Evolutionary conservation across 2,329 filamentous ascomycete genomes (phyloP), one percentile per base, ranked within the genome.

Genomic region (Nannizziopsis barbatae): DNA sequence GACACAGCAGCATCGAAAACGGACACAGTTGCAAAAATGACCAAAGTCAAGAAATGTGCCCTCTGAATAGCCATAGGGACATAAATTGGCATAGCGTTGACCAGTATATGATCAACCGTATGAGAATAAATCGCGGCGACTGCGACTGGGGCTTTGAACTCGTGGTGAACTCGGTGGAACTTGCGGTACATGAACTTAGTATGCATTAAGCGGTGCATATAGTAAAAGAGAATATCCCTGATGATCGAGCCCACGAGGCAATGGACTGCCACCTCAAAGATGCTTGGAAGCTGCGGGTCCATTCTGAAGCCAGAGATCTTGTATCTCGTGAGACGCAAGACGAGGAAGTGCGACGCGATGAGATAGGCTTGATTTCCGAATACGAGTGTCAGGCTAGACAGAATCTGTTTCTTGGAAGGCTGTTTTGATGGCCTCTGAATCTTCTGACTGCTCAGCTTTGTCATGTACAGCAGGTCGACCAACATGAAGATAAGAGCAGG

Each of bases 121-220:
- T 52, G 50, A n/a, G 38, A 44, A 27, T 52, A 49, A 2, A 52
- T 42, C 2, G 50, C 50, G 12, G 50, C 50, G 7, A 52, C 37
- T 9, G 50, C 40, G 18, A 52, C 15, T 15, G 46, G 45, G 14
- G 46, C 50, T 17, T 22, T 39, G 18, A 49, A 52, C 17, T 49
- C 41, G 41, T 52, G 50, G 33, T 52, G 50, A 11, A 49, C 37
- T 6, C 41, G 37, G 36, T 52, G 50, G 10, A 52, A 15, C 9
- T 37, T 42, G 31, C 27, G 22, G 31, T 52, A 52, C 14, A 52
- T n/a, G 7, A 27, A 41, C 31, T 52, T 52, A n/a, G 50, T 52
- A 32, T 52, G 50, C 33, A 49, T 49, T 8, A 52, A 18, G 18
- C 45, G 45, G 38, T 52, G 50, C 38, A 37, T 18, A 17, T 52